Conservation (phyloP, 2,329 filamentous ascomycete species). For the Penicillium occitanis region DNA sequence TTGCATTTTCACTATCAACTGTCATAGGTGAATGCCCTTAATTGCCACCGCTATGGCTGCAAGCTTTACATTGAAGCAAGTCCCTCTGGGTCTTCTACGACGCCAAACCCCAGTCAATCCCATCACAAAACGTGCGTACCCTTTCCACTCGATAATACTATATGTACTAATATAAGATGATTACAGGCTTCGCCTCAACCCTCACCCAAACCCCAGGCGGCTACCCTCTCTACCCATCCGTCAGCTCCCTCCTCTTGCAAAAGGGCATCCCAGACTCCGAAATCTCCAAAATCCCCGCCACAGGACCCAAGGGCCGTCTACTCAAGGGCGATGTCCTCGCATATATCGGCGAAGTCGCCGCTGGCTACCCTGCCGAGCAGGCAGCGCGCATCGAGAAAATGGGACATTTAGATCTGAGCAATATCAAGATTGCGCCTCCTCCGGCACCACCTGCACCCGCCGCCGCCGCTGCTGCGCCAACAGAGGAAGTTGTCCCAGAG, state of each 20-base stretch:
- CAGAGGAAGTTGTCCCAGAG: conserved; percentile 31
- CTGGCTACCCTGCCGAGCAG: conserved; percentile 68
- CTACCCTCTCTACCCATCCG: conserved; percentile 67
- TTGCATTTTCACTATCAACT: not conserved
- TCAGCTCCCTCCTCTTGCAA: conserved; percentile 75
- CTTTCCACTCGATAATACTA: not conserved
- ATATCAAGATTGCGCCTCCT: conserved; percentile 76
- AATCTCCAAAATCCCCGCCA: conserved; percentile 77
- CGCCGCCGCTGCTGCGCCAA: conserved; percentile 24
- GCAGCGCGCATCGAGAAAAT: conserved; percentile 72
- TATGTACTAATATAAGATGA: not conserved
- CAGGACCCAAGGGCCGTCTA: conserved; percentile 81
- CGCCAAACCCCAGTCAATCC: conserved; percentile 33
- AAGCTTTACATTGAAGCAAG: conserved; percentile 33
- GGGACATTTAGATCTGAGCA: conserved; percentile 84
- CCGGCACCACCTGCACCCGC: conserved; percentile 26
- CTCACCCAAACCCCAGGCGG: conserved; percentile 42
- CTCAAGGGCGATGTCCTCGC: conserved; percentile 95
- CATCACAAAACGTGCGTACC: conserved; percentile 37
- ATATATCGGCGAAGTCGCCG: conserved; percentile 75
- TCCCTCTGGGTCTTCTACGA: conserved; percentile 37
- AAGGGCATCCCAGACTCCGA: conserved; percentile 75
- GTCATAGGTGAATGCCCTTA: not conserved
- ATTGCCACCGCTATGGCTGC: conserved; percentile 34
- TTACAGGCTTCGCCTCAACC: conserved; percentile 35